Percentiles rank a stretch among this genome's conserved stretches.
These are phyloP conservation scores for Aristolochia californica DNA, from an alignment of 164 flowering plant species.

Conservation along the genomic window DNA sequence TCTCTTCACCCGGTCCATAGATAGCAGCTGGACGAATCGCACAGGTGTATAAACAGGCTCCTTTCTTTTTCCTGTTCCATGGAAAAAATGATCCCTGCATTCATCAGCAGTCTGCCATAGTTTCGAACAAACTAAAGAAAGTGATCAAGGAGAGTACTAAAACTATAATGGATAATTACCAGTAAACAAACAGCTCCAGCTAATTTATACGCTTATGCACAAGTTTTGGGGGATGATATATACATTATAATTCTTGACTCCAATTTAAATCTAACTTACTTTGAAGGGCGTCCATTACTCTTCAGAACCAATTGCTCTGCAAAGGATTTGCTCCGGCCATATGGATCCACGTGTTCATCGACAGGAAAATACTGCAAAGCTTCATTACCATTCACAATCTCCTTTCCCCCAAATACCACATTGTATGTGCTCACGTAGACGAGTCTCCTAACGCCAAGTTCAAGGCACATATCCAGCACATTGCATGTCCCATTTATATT, in stretches of 20 bases:
- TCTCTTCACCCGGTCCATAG: conserved; percentile 97
- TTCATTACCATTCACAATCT: conserved; percentile 81
- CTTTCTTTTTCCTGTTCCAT: conserved; percentile 39
- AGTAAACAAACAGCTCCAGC: too few relatives aligned
- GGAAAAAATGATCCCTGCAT: background rate
- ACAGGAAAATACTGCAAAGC: conserved; percentile 62
- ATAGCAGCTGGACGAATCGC: conserved; percentile 94
- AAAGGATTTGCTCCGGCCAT: conserved; percentile 71
- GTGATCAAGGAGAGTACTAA: too few relatives aligned
- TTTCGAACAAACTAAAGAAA: too few relatives aligned
- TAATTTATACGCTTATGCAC: too few relatives aligned
- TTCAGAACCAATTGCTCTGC: conserved; percentile 90
- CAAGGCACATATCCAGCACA: conserved; percentile 63
- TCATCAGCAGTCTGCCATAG: too few relatives aligned
- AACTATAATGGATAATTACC: too few relatives aligned
- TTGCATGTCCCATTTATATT: conserved; percentile 80
- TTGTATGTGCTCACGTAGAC: conserved; percentile 86
- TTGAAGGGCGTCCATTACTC: conserved; percentile 69
- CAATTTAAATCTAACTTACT: conserved; percentile 33
- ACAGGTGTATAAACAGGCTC: conserved; percentile 63
- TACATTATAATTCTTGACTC: background rate
- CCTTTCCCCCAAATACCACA: conserved; percentile 80
- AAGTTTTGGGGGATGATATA: background rate
- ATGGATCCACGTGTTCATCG: conserved; percentile 72
- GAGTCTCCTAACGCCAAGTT: conserved; percentile 60